Evolutionary conservation across 176 grass and related monocot species (phyloP).

Genomic region (Dendrocalamus sinicus): DNA sequence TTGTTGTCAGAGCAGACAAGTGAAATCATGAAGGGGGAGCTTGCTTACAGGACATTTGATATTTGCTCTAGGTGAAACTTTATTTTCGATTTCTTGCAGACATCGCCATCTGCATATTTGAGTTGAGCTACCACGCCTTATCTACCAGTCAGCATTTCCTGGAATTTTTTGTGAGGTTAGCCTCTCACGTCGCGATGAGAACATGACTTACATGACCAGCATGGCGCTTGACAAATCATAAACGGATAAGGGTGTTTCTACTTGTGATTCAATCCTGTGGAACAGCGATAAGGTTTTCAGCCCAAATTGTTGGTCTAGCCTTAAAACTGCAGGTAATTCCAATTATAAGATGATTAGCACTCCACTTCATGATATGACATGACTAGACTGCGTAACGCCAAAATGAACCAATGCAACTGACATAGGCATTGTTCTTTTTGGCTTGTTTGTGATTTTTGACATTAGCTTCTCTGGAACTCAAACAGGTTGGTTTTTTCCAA

Average conservation of each 20-base stretch:
- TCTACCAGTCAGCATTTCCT: not conserved
- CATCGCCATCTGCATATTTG: not conserved
- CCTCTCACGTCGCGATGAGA: not conserved
- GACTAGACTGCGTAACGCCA: not conserved
- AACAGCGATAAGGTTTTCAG: not conserved
- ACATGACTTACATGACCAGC: not conserved
- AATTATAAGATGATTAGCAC: not conserved
- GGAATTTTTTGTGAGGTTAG: not conserved
- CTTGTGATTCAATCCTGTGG: not conserved
- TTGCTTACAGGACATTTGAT: not conserved
- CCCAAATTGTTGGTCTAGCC: not conserved
- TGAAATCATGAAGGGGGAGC: not conserved
- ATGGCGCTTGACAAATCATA: not conserved
- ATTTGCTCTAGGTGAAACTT: not conserved
- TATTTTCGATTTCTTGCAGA: conserved; percentile 3
- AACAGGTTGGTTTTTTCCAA: fast-evolving
- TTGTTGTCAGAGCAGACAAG: not conserved
- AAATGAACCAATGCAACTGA: not conserved
- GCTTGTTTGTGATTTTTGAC: no score
- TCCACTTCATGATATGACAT: not conserved
- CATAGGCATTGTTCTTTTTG: no score
- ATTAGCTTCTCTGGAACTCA: no score
- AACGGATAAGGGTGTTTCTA: not conserved
- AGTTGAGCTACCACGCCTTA: not conserved
- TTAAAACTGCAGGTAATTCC: conserved; percentile 31